phyloP scores from a whole-genome alignment of 1,139 yeast genomes.

The Lizanozyma gosingica region DNA sequence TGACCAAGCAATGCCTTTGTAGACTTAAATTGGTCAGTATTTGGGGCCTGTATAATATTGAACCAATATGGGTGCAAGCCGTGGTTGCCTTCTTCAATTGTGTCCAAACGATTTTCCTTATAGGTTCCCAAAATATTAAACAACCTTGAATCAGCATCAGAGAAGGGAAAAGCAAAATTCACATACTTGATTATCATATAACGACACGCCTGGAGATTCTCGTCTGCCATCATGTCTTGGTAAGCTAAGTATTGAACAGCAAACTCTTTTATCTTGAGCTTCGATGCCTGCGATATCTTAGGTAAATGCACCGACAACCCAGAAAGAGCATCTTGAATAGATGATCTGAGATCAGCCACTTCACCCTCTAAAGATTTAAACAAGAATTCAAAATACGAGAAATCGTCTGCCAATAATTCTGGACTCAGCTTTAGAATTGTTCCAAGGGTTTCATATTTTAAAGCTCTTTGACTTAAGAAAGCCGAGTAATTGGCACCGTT shows the following conservation, averaged over 20 bases:
- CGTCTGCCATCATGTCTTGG: conserved; percentile 16
- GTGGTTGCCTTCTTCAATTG: conserved; percentile 69
- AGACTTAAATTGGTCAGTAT: conserved; percentile 28
- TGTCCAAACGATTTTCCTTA: conserved; percentile 53
- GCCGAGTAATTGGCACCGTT: conserved; percentile 20
- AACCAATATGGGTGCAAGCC: conserved; percentile 81
- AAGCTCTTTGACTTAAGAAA: conserved; percentile 39
- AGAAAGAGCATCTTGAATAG: conserved; percentile 68
- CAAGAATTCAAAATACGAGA: conserved; percentile 53
- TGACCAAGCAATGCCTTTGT: conserved; percentile 35
- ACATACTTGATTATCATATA: conserved; percentile 60
- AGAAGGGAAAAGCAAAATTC: conserved; percentile 58
- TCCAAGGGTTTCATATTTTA: conserved; percentile 75
- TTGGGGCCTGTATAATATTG: conserved; percentile 16
- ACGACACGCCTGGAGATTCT: conserved; percentile 34
- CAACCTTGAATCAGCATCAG: conserved; percentile 59
- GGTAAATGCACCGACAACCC: conserved; percentile 45
- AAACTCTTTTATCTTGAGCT: conserved; percentile 32
- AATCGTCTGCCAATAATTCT: conserved; percentile 32
- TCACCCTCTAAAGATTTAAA: conserved; percentile 70
- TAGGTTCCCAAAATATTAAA: conserved; percentile 62
- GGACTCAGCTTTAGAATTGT: conserved; percentile 47
- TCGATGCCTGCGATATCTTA: conserved; percentile 28
- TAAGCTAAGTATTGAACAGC: conserved; percentile 29
- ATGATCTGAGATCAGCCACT: conserved; percentile 48